Evolutionary conservation across 495 filamentous ascomycete genomes (phyloP).

Genomic region (Chlorociboria aeruginascens): DNA sequence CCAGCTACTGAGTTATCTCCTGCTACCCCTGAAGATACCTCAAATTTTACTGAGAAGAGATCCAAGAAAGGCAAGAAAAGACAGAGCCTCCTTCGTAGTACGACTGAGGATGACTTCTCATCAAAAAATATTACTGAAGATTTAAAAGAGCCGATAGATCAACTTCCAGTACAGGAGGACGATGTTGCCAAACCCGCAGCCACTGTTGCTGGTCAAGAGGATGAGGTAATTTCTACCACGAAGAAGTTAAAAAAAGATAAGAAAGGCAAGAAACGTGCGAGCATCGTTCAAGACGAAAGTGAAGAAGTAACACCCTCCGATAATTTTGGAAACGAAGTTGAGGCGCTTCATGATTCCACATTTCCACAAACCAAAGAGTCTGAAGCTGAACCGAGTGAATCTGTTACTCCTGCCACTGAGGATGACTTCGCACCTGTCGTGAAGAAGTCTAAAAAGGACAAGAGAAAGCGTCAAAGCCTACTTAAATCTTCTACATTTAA

Average conservation of each 20-base stretch:
- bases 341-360: background rate
- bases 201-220: slow-evolving; percentile 26
- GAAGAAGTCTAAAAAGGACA: slow-evolving; percentile 35
- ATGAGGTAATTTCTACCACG: slow-evolving; percentile 13
- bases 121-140: background rate
- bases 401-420: background rate
- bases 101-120: background rate
- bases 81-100: background rate
- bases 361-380: background rate
- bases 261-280: slow-evolving; percentile 22
- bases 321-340: background rate
- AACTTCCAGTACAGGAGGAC: background rate
- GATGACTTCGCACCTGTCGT: slow-evolving; percentile 18
- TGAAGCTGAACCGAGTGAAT: background rate
- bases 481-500: slow-evolving; percentile 6
- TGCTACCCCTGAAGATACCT: slow-evolving; percentile 6
- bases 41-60: slow-evolving; percentile 5
- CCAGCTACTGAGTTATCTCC: background rate
- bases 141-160: background rate
- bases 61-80: slow-evolving; percentile 17
- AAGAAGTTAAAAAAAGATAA: slow-evolving; percentile 35
- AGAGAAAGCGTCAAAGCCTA: slow-evolving; percentile 17
- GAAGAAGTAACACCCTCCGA: background rate
- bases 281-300: background rate
- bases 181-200: background rate